Evolutionary conservation across 805 yeast species (phyloP).

Genomic region (Candida rishiriensis): DNA sequence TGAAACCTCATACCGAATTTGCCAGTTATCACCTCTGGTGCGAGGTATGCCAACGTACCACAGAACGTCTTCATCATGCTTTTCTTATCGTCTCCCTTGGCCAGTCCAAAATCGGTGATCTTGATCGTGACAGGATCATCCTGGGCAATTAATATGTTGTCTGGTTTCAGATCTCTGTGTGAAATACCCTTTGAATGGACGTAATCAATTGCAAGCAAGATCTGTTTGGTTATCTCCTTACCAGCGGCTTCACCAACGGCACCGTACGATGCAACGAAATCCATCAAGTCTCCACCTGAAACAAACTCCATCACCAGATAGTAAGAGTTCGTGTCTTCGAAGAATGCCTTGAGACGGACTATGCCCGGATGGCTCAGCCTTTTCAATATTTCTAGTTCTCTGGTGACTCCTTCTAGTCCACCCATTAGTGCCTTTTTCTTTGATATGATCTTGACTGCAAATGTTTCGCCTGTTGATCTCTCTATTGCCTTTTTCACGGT

Average conservation of each 20-base stretch:
- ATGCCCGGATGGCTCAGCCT: conserved; percentile 80
- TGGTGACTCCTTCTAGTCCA: conserved; percentile 72
- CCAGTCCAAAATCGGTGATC: conserved; percentile 94
- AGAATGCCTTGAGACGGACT: conserved; percentile 76
- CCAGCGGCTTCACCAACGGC: conserved; percentile 89
- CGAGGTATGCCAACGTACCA: conserved; percentile 95
- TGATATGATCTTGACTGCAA: conserved; percentile 86
- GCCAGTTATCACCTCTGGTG: conserved; percentile 82
- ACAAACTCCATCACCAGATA: conserved; percentile 94
- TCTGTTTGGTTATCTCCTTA: conserved; percentile 79
- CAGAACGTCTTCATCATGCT: conserved; percentile 93
- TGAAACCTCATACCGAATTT: conserved; percentile 38
- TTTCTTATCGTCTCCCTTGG: conserved; percentile 80
- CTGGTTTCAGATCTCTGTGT: conserved; percentile 97
- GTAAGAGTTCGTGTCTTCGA: conserved; percentile 75
- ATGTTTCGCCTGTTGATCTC: conserved; percentile 77
- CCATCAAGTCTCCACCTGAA: conserved; percentile 97
- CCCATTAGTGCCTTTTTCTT: conserved; percentile 74
- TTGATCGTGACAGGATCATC: conserved; percentile 91
- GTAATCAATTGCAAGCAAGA: conserved; percentile 76
- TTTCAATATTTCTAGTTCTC: conserved; percentile 80
- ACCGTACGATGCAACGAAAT: conserved; percentile 89
- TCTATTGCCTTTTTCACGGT: conserved; percentile 89
- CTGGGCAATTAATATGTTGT: conserved; percentile 83
- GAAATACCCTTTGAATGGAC: conserved; percentile 88